phyloP scores from a whole-genome alignment of 148 eudicot species.

The Cornus kousa region DNA sequence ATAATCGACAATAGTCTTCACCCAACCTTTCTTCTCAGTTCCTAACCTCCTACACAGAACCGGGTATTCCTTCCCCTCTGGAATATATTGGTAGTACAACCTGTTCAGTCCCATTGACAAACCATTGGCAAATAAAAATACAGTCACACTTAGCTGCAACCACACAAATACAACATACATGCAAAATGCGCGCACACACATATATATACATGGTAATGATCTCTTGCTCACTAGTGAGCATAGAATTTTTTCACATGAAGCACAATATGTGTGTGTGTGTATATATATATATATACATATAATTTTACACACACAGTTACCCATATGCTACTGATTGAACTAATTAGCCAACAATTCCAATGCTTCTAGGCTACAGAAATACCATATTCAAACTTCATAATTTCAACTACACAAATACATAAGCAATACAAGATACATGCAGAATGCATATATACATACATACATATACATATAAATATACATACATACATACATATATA shows the following conservation, averaged over 20 bases:
- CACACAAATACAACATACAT: background rate
- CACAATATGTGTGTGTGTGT: background rate
- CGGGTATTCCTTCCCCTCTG: slow-evolving; percentile 93
- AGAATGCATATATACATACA: too few relatives aligned
- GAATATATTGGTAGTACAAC: slow-evolving; percentile 86
- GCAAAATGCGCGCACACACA: background rate
- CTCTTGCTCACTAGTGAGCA: too few relatives aligned
- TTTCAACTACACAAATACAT: background rate
- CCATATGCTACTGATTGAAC: background rate
- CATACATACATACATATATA: background rate
- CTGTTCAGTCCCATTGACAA: slow-evolving; percentile 32
- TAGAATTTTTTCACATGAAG: too few relatives aligned
- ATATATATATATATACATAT: background rate
- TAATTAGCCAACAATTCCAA: background rate
- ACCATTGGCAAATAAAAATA: background rate
- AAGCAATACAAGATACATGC: too few relatives aligned
- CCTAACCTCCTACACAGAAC: slow-evolving; percentile 70
- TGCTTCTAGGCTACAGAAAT: too few relatives aligned
- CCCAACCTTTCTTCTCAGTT: slow-evolving; percentile 36
- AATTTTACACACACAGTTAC: background rate
- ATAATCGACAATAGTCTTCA: slow-evolving; percentile 36
- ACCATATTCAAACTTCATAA: background rate
- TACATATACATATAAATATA: background rate
- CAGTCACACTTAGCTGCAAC: background rate
- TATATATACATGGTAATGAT: background rate